phyloP scores from a whole-genome alignment of 345 rosid genomes.

The Clarkia xantiana region DNA sequence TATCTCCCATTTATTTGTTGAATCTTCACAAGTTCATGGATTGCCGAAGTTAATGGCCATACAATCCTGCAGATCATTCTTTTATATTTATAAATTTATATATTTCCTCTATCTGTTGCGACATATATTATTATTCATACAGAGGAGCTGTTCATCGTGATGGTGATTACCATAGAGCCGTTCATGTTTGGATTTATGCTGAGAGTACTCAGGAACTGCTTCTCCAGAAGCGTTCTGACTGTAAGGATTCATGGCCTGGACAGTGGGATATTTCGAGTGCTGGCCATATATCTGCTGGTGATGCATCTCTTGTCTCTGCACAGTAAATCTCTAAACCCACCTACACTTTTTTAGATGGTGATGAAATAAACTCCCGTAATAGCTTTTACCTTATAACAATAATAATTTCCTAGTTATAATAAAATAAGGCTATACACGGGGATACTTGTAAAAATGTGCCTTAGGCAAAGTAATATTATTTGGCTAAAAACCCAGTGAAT shows the following conservation, averaged over 20 bases:
- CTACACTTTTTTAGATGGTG: background rate
- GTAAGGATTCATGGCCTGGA: conserved; percentile 86
- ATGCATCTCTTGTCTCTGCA: conserved; percentile 59
- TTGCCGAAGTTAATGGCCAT: too few relatives aligned
- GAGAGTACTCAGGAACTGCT: conserved; percentile 72
- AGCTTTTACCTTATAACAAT: too few relatives aligned
- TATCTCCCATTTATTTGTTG: too few relatives aligned
- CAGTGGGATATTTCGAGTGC: conserved; percentile 92
- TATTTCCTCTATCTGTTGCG: background rate
- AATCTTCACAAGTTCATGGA: too few relatives aligned
- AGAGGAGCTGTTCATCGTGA: conserved; percentile 69
- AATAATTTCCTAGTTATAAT: too few relatives aligned
- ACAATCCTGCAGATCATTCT: background rate
- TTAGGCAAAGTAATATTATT: too few relatives aligned
- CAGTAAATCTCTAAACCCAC: conserved; percentile 24
- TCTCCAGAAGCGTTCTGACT: conserved; percentile 63
- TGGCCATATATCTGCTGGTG: conserved; percentile 89
- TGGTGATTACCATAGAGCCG: conserved; percentile 89
- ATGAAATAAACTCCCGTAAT: too few relatives aligned
- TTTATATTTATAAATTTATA: background rate
- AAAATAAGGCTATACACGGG: too few relatives aligned
- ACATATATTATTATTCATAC: background rate
- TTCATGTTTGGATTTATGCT: conserved; percentile 71
- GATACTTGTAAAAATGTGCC: too few relatives aligned
- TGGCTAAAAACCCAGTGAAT: too few relatives aligned